phyloP scores from a whole-genome alignment of 139 green algal species.

The Picochlorum sp. region DNA sequence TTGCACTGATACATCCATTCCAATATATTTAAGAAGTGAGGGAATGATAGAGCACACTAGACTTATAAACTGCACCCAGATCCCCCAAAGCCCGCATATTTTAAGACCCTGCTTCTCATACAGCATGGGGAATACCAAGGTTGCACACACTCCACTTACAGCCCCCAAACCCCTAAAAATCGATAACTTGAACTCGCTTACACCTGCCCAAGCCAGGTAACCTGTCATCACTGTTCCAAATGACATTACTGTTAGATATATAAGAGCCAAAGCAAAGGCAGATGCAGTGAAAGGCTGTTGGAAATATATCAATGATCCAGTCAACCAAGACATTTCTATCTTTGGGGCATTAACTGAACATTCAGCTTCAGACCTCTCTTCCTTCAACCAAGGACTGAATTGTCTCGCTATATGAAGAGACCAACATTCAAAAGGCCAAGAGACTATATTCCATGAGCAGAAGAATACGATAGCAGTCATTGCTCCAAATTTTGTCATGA shows the following conservation, averaged over 20 bases:
- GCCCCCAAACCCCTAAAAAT: constrained; percentile 48
- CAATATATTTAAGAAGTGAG: neutral
- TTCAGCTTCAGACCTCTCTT: too few species aligned
- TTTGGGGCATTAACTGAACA: neutral
- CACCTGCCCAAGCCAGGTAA: constrained; percentile 49
- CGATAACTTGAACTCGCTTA: constrained; percentile 46
- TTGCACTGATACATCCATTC: too few species aligned
- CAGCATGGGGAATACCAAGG: constrained; percentile 39
- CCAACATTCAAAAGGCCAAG: too few species aligned
- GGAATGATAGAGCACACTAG: constrained; percentile 15
- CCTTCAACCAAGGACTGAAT: too few species aligned
- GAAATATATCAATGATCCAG: constrained; percentile 27
- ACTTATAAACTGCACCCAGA: constrained; percentile 40
- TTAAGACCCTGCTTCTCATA: constrained; percentile 16
- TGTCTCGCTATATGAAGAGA: too few species aligned
- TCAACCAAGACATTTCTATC: neutral
- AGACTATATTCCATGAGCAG: neutral
- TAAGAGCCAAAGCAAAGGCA: constrained; percentile 53
- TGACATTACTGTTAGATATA: constrained; percentile 62
- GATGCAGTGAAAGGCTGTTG: constrained; percentile 42
- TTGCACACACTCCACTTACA: constrained; percentile 49
- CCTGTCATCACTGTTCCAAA: constrained; percentile 47
- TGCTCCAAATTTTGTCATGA: constrained; percentile 44
- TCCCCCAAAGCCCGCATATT: constrained; percentile 19
- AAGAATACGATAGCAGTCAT: neutral